A percentile compares a stretch with the other conserved stretches of the same genome.
Conservation (phyloP, 140 eudicot genomes). For the Senecio squalidus region DNA sequence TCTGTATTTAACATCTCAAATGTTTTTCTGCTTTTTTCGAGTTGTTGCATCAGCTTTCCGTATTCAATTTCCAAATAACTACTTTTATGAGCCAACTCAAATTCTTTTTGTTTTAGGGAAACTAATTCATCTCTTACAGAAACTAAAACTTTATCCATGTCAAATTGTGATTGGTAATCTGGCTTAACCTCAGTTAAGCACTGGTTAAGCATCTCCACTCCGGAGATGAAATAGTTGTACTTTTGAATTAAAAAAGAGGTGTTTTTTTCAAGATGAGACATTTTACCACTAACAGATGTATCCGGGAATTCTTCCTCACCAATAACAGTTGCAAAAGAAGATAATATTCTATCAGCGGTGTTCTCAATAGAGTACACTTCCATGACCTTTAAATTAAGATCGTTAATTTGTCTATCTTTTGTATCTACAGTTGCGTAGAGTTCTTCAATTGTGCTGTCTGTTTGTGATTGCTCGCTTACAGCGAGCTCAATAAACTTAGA, state of each 20-base stretch:
- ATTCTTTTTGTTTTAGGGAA: conserved; percentile 46
- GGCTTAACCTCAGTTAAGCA: conserved; percentile 41
- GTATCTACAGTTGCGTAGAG: conserved; percentile 22
- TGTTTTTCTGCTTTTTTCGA: conserved; percentile 33
- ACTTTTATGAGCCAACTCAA: conserved; percentile 39
- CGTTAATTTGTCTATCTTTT: conserved; percentile 43
- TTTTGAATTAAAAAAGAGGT: conserved; percentile 36
- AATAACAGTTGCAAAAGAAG: conserved; percentile 26
- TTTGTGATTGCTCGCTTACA: conserved; percentile 28
- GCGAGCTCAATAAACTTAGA: conserved; percentile 36
- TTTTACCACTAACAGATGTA: conserved; percentile 43
- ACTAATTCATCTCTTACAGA: conserved; percentile 40
- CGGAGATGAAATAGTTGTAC: conserved; percentile 45
- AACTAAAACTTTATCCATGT: conserved; percentile 31
- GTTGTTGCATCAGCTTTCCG: conserved; percentile 40
- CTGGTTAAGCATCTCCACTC: conserved; percentile 47
- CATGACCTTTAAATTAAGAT: conserved; percentile 32
- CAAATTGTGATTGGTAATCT: conserved; percentile 37
- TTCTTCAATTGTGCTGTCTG: conserved; percentile 32
- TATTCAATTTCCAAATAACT: conserved; percentile 48
- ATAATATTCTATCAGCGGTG: conserved; percentile 35
- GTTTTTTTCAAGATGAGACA: conserved; percentile 44
- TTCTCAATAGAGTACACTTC: conserved; percentile 34
- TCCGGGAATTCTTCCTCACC: conserved; percentile 32
- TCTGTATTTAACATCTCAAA: conserved; percentile 42